Percentiles rank a stretch among this genome's conserved stretches.
phyloP scores from a whole-genome alignment of 1,284 basidiomycete genomes.

The Erythrobasidium hasegawianum region DNA sequence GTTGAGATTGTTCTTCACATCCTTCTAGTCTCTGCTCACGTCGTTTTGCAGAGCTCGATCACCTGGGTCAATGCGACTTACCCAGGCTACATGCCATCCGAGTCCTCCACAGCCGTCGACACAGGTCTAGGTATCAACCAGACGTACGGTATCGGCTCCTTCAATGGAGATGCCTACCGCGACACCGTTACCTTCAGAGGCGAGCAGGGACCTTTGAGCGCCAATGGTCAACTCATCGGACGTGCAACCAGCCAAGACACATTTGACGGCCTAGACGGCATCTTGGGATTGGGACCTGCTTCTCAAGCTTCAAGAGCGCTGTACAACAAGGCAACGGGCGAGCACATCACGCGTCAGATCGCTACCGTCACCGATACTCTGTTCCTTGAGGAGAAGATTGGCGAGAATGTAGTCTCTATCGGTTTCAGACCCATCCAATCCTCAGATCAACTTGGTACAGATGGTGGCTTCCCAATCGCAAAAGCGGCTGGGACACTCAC shows the following conservation, averaged over 20 bases:
- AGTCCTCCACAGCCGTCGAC: constrained; percentile 20
- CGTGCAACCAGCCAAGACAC: constrained; percentile 10
- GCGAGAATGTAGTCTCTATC: constrained; percentile 3
- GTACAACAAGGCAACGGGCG: constrained; percentile 1
- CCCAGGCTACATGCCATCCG: not conserved
- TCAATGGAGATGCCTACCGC: constrained; percentile 18
- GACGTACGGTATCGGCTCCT: constrained; percentile 27
- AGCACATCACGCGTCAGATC: constrained; percentile 2
- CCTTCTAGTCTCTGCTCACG: not conserved
- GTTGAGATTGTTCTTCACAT: too few relatives aligned
- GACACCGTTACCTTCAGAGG: constrained; percentile 17
- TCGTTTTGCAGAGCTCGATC: constrained; percentile 21
- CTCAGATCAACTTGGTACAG: not conserved
- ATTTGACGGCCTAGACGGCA: constrained; percentile 20
- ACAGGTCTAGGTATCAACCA: constrained; percentile 19
- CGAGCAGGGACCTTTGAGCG: constrained; percentile 16
- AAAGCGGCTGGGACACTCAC: constrained; percentile 22
- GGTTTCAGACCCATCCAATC: not conserved
- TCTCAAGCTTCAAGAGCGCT: constrained; percentile 2
- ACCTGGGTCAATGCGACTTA: constrained; percentile 28
- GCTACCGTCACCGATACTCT: constrained; percentile 25
- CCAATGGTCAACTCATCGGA: constrained; percentile 15
- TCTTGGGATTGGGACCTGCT: not conserved
- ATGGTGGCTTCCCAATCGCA: constrained; percentile 20
- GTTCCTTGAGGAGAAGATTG: constrained; percentile 8